Evolutionary conservation across 179 eudicot genomes (phyloP).

Genomic region (Beta lomatogona): DNA sequence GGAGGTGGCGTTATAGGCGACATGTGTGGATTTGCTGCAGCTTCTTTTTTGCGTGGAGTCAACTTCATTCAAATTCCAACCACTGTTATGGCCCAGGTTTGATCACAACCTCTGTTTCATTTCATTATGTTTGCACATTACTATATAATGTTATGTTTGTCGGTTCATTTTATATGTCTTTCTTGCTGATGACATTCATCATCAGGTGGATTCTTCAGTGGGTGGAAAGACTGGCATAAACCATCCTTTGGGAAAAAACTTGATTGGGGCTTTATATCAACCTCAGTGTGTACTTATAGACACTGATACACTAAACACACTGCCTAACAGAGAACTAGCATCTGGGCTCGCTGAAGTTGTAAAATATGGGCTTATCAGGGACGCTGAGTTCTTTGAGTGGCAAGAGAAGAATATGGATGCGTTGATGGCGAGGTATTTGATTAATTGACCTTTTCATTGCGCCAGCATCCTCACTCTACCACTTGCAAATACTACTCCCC

Average conservation of each 20-base stretch:
- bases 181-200: conserved; percentile 16
- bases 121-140: background rate
- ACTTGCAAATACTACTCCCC: background rate
- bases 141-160: background rate
- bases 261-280: conserved; percentile 98
- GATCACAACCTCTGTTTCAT: conserved; percentile 5
- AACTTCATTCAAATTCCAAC: conserved; percentile 99
- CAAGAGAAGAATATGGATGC: conserved; percentile 88
- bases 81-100: conserved; percentile 98
- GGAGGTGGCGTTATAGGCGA: conserved; percentile 99
- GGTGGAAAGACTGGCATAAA: conserved; percentile 99
- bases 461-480: background rate
- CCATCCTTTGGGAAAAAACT: conserved; percentile 83
- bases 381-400: conserved; percentile 94
- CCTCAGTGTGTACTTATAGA: conserved; percentile 96
- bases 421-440: conserved; percentile 72
- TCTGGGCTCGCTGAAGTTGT: conserved; percentile 96
- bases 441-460: background rate
- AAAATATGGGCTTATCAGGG: conserved; percentile 92
- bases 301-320: conserved; percentile 80
- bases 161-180: background rate
- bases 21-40: conserved; percentile 99
- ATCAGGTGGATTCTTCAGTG: conserved; percentile 97
- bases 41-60: conserved; percentile 90
- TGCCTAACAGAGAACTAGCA: conserved; percentile 93